A percentile compares a stretch with the other conserved stretches of the same genome.
phyloP scores from a whole-genome alignment of 108 stramenopile genomes.

The Skeletonema tropicum region DNA sequence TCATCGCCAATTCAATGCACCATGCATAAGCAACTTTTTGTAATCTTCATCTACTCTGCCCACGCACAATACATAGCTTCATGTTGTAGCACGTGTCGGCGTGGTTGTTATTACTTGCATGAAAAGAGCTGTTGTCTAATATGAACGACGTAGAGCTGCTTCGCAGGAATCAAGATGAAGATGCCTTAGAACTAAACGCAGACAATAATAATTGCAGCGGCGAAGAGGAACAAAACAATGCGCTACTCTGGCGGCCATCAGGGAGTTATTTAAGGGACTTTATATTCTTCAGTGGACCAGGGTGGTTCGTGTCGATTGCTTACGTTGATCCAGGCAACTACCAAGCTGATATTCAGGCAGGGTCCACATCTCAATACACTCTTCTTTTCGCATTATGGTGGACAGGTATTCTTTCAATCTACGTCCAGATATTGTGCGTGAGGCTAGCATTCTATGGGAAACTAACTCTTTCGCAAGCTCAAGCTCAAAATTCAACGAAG shows the following conservation, averaged over 20 bases:
- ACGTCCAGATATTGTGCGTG: constrained; percentile 79
- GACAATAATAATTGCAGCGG: not conserved
- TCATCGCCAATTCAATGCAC: too few relatives aligned
- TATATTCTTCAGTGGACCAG: constrained; percentile 61
- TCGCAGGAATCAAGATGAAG: not conserved
- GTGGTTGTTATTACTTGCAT: too few relatives aligned
- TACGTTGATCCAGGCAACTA: constrained; percentile 90
- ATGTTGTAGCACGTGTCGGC: too few relatives aligned
- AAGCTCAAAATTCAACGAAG: constrained; percentile 40
- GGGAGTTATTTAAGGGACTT: constrained; percentile 54
- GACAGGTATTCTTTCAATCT: constrained; percentile 70
- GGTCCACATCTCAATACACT: constrained; percentile 69
- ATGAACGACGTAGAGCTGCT: constrained; percentile 8
- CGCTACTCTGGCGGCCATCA: constrained; percentile 17
- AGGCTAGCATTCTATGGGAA: constrained; percentile 77
- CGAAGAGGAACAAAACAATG: not conserved
- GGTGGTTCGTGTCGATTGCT: constrained; percentile 80
- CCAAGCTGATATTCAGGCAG: constrained; percentile 87
- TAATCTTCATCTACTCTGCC: too few relatives aligned
- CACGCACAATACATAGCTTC: too few relatives aligned
- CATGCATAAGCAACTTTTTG: too few relatives aligned
- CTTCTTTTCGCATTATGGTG: constrained; percentile 77
- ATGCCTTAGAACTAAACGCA: not conserved
- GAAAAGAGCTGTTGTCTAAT: too few relatives aligned
- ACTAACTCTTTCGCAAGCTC: constrained; percentile 69